Evolutionary conservation across 2,329 filamentous ascomycete genomes (phyloP), one percentile per base, ranked within the genome.

Genomic region (Calonectria multiphialidica): DNA sequence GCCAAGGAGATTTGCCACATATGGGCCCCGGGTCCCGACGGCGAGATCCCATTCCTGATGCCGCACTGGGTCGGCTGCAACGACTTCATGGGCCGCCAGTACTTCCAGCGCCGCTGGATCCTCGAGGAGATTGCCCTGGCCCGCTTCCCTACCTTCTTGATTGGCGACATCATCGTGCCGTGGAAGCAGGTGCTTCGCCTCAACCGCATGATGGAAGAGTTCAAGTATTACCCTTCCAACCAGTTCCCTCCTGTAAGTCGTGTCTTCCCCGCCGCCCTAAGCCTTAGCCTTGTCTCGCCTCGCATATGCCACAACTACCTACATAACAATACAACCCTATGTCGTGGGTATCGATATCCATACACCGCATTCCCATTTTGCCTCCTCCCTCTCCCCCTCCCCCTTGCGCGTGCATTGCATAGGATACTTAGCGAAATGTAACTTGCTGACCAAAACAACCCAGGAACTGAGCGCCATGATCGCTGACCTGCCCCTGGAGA

Each of bases 41-140:
- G 76, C 53, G 71, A 77, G 45, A 68, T 72, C 25, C 76, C 77
- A 15, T 73, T 75, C 7, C 77, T 76, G 53, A 53, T 76, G 45
- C 75, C 75, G 7, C 78, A 75, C 72, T 73, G 75, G 68, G 72
- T 75, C 40, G 78, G 78, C 25, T 74, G 74, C 21, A 72, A 66
- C 12, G 80, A 80, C 50, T 82, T 84, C 44, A 72, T 83, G 45
- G 74, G 68, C 44, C 77, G 82, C 10, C 77, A 77, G 2, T 83
- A 82, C 68, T 84, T 84, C 66, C 79, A 81, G 23, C 81, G 82
- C 10, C 79, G 76, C 2, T 84, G 82, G 82, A 83, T 84, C 49
- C 73, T 84, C 4, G 82, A 82, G 57, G 83, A 84, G 73, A 79
- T 84, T 57, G 77, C 81, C 35, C 76, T 82, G 75, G 81, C 81